Base-by-base conservation (phyloP, 2,329 filamentous ascomycete genomes). In the Exophiala aquamarina region DNA sequence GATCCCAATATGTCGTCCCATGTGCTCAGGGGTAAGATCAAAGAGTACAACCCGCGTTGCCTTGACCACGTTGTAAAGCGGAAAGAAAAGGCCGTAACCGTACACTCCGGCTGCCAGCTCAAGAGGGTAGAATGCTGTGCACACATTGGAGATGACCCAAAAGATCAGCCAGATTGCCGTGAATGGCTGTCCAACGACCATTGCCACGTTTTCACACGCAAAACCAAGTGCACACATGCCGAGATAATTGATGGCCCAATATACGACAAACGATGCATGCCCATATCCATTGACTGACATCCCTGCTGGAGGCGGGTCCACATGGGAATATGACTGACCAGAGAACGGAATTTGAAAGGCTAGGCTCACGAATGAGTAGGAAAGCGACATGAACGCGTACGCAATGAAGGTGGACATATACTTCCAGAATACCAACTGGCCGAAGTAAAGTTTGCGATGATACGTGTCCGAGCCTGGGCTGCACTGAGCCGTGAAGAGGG, bases 111-210 rank as follows among this genome's bases (percentile, higher is more conserved):
- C 76, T 2, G 77, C 74, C 18, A 86, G 66, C 19, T 81, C 77
- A 34, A 85, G 67, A 3, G 77, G 66, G 60, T 84, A 81, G 56
- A 86, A 83, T 0, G 72, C 66, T 1, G 79, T 83, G 0, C 73
- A 69, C 0, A 84, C 79, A 57, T 86, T 86, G 5, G 78, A 76
- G 46, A 86, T 82, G 33, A 85, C 79, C 81, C 80, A 84, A 57
- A 83, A 84, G 46, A 85, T 83, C 2, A 86, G 65, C 74, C 82
- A 86, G 0, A 41, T 52, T 8, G 79, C 74, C 41, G 72, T 77
- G 80, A 80, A 85, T 0, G 79, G 82, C 56, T 77, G 70, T 0
- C 79, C 81, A 3, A 85, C 67, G 2, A 84, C 58, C 77, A 83
- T 84, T 0, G 78, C 78, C 20, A 82, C 75, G 56, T 85, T 85